Conservation (phyloP, 768 basidiomycete species). For the Russula ochroleuca region DNA sequence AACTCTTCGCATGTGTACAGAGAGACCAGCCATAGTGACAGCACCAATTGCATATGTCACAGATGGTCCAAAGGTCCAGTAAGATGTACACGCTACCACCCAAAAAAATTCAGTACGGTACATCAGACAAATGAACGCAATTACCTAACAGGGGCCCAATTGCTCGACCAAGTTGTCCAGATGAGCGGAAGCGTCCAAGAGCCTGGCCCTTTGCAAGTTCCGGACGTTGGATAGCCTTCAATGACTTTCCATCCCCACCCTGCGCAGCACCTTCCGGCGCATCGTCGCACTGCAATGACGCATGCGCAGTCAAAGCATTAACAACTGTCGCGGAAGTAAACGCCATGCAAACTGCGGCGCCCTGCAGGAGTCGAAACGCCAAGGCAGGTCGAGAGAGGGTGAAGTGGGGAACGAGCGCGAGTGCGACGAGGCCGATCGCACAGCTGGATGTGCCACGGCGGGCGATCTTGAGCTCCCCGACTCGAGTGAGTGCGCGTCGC, state of each 20-base stretch:
- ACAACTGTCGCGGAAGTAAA: conserved; percentile 97
- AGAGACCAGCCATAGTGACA: conserved; percentile 58
- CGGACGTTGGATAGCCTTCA: conserved; percentile 47
- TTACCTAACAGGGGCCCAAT: conserved; percentile 85
- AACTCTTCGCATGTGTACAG: conserved; percentile 49
- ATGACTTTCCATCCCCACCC: conserved; percentile 45
- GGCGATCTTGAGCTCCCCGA: conserved; percentile 82
- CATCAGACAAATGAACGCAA: background rate
- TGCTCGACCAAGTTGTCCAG: conserved; percentile 93
- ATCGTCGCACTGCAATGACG: conserved; percentile 88
- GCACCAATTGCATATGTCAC: conserved; percentile 66
- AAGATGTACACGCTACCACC: conserved; percentile 69
- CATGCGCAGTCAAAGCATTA: conserved; percentile 85
- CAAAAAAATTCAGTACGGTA: background rate
- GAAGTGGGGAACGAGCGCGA: conserved; percentile 65
- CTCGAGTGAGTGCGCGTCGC: conserved; percentile 66
- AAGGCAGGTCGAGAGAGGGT: conserved; percentile 40
- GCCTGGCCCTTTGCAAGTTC: conserved; percentile 80
- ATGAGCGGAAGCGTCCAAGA: conserved; percentile 79
- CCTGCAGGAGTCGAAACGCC: conserved; percentile 53
- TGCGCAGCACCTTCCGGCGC: conserved; percentile 43
- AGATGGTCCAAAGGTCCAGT: conserved; percentile 85
- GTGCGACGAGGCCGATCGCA: conserved; percentile 60
- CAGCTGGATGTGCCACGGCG: conserved; percentile 74
- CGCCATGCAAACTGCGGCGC: conserved; percentile 79